Base-by-base conservation (phyloP, 805 yeast species). In the Maudiozyma turicensis region DNA sequence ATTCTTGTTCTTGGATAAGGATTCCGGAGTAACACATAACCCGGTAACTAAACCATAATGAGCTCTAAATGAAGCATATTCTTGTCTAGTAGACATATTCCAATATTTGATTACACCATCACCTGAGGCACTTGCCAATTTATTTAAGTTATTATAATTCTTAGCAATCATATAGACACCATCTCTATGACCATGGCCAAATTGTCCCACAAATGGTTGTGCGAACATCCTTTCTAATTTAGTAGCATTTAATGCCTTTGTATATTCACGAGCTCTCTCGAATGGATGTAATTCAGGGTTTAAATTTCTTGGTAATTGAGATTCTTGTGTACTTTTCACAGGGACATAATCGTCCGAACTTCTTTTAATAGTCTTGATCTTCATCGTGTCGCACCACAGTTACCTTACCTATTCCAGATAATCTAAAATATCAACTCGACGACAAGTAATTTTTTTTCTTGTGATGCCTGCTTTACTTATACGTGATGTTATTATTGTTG, bases 151-250 rank as follows among this genome's bases (percentile, higher is more conserved):
- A 42, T 75, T 68, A 62, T 80, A 80, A 66, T 90, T 85, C 65
- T 84, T 85, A 6, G 96, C 95, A 44, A 93, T 77, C 14, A 82
- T 72, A 66, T 93, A 91, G 11, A 93, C 88, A 50, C 97, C 98
- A 64, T 93, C 99, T 50, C 91, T 72, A 63, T 95, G 99, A 8
- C 99, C 99, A 52, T 79, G 77, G 3, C 99, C 99, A 37, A 93
- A 69, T 63, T 93, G 98, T 0, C 95, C 96, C 20, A 95, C 75
- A 67, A 93, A 93, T 2, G 99, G 99, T 62, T 90, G 90, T 0
- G 99, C 98, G 76, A 93, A 93, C 86, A 93, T 84, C 56, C 97
- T 77, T 63, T 91, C 98, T 70, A 93, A 67, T 64, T 93, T 93
- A 13, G 98, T 90, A 30, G 99, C 98, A 49, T 87, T 91, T 47